Conservation (phyloP, 306 rosid species). For the Dryas octopetala region DNA sequence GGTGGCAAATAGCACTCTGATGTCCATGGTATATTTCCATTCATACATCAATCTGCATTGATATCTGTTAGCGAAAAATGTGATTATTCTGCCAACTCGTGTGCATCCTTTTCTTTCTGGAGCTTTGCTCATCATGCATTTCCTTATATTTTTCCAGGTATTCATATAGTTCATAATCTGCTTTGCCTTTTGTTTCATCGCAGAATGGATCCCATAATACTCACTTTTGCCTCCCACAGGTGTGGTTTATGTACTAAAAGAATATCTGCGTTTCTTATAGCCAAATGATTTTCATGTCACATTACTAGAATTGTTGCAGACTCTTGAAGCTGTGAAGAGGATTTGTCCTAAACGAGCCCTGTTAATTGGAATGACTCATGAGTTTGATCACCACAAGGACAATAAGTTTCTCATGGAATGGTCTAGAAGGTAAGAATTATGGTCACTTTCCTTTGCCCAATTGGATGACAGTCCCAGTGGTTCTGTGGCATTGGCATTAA, state of each 20-base stretch:
- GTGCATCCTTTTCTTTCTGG: constrained; percentile 10
- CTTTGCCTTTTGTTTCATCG: constrained; percentile 33
- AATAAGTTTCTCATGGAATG: constrained; percentile 78
- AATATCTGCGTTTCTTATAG: neutral
- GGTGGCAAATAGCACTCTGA: neutral
- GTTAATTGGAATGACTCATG: constrained; percentile 90
- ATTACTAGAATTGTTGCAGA: constrained; percentile 50
- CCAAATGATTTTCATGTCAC: constrained; percentile 28
- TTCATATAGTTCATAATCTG: constrained; percentile 18
- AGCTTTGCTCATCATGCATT: constrained; percentile 8
- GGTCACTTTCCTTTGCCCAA: constrained; percentile 34
- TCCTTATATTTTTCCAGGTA: constrained; percentile 8
- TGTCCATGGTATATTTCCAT: too few species aligned
- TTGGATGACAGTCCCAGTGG: neutral
- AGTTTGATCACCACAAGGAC: constrained; percentile 87
- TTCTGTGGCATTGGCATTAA: neutral
- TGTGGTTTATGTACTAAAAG: constrained; percentile 34
- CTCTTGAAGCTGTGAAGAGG: constrained; percentile 89
- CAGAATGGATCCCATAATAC: constrained; percentile 81
- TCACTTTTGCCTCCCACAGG: constrained; percentile 97
- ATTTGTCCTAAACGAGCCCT: constrained; percentile 86
- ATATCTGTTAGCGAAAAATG: neutral
- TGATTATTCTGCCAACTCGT: neutral
- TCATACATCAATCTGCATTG: neutral
- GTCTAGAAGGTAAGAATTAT: constrained; percentile 63